Conservation (phyloP, 2,329 filamentous ascomycete species). For the Epichloe gansuensis region DNA sequence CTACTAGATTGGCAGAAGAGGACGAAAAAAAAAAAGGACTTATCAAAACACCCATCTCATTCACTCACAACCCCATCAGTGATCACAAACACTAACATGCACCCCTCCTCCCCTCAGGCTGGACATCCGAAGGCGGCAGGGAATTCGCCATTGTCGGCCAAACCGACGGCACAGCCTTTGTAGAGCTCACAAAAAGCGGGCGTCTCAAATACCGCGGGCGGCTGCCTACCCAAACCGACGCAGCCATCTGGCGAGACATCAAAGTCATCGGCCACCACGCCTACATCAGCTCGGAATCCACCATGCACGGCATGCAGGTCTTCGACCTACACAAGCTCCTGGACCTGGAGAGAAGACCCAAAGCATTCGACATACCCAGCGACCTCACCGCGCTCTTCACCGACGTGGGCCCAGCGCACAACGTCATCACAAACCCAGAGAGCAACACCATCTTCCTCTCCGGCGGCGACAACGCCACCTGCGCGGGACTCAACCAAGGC, state of each 20-base stretch:
- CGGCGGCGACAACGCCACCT: conserved; percentile 20
- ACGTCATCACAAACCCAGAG: conserved; percentile 28
- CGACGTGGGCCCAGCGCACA: conserved; percentile 30
- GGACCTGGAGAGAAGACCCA: conserved; percentile 24
- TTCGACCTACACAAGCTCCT: conserved; percentile 48
- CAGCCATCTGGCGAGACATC: conserved; percentile 28
- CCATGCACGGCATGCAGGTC: conserved; percentile 45
- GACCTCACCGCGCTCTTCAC: conserved; percentile 24
- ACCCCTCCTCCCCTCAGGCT: background rate
- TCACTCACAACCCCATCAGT: too few relatives aligned
- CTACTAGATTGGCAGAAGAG: too few relatives aligned
- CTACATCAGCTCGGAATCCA: conserved; percentile 30
- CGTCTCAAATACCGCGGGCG: conserved; percentile 32
- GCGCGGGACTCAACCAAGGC: conserved; percentile 29
- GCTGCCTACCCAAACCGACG: conserved; percentile 27
- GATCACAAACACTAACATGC: background rate
- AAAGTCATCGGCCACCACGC: conserved; percentile 23
- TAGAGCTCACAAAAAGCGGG: conserved; percentile 30
- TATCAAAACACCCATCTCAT: background rate
- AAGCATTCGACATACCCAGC: conserved; percentile 16
- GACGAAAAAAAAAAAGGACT: background rate
- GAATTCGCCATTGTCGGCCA: conserved; percentile 35
- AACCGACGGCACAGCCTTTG: conserved; percentile 34
- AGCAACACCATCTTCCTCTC: conserved; percentile 31
- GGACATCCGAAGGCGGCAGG: conserved; percentile 19